phyloP scores from a whole-genome alignment of 2,329 filamentous ascomycete genomes.

The Podosphaera fusca region DNA sequence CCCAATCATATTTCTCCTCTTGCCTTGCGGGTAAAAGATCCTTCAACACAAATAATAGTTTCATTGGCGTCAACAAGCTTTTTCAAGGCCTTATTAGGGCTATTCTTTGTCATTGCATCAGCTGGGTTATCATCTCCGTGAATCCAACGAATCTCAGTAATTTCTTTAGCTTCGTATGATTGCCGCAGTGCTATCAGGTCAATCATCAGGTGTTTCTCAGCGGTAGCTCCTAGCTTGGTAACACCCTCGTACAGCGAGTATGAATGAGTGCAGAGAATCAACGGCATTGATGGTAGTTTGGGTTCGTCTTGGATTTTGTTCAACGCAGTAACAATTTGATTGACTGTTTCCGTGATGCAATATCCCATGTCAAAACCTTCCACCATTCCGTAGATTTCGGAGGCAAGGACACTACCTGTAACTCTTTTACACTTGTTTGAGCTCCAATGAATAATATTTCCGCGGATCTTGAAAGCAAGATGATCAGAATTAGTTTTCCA shows the following conservation, averaged over 20 bases:
- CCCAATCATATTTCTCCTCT: too few species aligned
- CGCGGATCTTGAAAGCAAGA: not conserved
- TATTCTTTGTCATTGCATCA: slow-evolving; percentile 1
- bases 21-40: not conserved
- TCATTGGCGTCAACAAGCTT: not conserved
- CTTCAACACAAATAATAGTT: not conserved
- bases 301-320: not conserved
- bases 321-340: not conserved
- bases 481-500: not conserved
- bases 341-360: not conserved
- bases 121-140: not conserved
- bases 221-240: not conserved
- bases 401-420: slow-evolving; percentile 2
- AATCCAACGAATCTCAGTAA: not conserved
- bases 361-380: slow-evolving; percentile 2
- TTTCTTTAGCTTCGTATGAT: not conserved
- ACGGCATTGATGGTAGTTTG: not conserved
- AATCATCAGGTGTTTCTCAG: not conserved
- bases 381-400: not conserved
- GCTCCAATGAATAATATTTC: not conserved
- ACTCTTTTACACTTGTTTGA: slow-evolving; percentile 2
- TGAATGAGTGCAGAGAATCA: not conserved
- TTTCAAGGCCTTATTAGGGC: not conserved
- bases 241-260: not conserved
- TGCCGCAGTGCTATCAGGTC: not conserved